phyloP scores from a whole-genome alignment of 805 yeast genomes.

The Lipomyces mesembrius region DNA sequence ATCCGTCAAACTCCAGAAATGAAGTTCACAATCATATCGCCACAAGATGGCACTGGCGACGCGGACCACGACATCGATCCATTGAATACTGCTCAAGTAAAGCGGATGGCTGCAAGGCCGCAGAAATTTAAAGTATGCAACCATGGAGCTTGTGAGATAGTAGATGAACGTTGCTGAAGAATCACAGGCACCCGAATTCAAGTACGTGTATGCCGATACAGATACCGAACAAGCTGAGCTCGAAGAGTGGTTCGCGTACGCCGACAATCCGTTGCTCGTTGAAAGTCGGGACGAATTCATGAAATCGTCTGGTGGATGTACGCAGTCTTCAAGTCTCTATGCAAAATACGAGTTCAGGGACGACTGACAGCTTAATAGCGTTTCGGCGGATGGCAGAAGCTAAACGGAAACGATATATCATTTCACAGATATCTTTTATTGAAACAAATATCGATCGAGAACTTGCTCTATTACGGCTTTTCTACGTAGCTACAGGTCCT shows the following conservation, averaged over 20 bases:
- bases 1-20: constrained; percentile 6
- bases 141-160: background rate
- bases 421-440: constrained; percentile 4
- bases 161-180: background rate
- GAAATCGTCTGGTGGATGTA: constrained; percentile 14
- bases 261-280: constrained; percentile 35
- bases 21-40: constrained; percentile 23
- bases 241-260: constrained; percentile 53
- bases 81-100: constrained; percentile 15
- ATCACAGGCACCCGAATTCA: constrained; percentile 44
- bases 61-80: constrained; percentile 23
- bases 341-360: background rate
- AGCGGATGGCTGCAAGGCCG: constrained; percentile 13
- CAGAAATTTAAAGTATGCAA: constrained; percentile 9
- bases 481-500: constrained; percentile 25
- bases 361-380: constrained; percentile 6
- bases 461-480: constrained; percentile 19
- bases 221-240: constrained; percentile 50
- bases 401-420: constrained; percentile 8
- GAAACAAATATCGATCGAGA: background rate
- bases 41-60: constrained; percentile 11
- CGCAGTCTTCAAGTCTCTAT: background rate
- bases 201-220: constrained; percentile 51
- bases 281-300: constrained; percentile 27
- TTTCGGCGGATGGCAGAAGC: constrained; percentile 10